Percentiles rank a stretch among this genome's conserved stretches.
Evolutionary conservation across 306 rosid genomes (phyloP).

Genomic region (peach (Prunus persica)): DNA sequence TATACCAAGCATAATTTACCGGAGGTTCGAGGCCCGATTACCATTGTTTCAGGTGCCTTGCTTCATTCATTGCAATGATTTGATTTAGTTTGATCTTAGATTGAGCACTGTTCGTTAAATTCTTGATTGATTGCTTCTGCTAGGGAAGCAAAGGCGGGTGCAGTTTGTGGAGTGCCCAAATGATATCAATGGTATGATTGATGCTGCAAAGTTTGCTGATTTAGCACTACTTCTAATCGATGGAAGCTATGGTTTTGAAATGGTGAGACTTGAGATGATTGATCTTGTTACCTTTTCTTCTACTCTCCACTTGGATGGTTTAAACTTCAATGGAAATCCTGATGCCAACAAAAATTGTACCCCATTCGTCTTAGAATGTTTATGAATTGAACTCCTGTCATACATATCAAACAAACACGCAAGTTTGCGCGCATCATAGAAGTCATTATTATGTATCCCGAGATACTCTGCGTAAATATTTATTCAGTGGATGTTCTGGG

Average conservation of each 20-base stretch:
- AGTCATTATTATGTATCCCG: not conserved
- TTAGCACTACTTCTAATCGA: conserved; percentile 90
- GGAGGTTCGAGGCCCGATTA: conserved; percentile 84
- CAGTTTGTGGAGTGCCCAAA: conserved; percentile 94
- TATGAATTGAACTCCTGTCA: not conserved
- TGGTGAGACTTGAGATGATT: conserved; percentile 50
- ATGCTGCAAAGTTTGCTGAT: conserved; percentile 90
- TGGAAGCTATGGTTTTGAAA: conserved; percentile 90
- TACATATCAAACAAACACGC: not conserved
- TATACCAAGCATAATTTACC: conserved; percentile 82
- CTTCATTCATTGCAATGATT: not conserved
- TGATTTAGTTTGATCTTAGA: not conserved
- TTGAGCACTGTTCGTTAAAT: not conserved
- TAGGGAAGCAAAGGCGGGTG: conserved; percentile 88
- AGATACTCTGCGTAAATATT: not conserved
- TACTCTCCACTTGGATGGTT: not conserved
- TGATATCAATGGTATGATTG: conserved; percentile 94
- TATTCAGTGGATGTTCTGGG: not conserved
- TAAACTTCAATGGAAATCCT: not conserved
- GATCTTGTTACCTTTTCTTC: not conserved
- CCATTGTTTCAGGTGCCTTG: conserved; percentile 74
- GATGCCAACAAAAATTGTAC: not conserved
- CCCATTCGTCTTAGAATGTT: not conserved
- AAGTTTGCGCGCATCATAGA: not conserved
- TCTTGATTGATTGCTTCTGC: conserved; percentile 13